Evolutionary conservation across 2,329 filamentous ascomycete genomes (phyloP).

Genomic region (Penicillium crustosum): DNA sequence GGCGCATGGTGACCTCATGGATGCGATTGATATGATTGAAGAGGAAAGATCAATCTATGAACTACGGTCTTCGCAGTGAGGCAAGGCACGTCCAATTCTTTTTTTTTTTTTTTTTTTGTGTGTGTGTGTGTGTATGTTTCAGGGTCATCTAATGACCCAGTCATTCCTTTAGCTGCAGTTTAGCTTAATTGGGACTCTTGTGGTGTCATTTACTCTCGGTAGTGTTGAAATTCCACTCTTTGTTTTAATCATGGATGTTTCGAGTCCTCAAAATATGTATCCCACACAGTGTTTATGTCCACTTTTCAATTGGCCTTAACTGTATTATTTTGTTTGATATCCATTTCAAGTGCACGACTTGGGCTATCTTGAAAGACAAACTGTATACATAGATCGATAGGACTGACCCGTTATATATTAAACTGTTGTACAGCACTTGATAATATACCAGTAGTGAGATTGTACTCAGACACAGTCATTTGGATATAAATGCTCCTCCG

Average conservation of each 20-base stretch:
- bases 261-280: neutral
- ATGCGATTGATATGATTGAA: conserved; percentile 53
- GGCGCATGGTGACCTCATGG: conserved; percentile 42
- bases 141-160: neutral
- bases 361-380: neutral
- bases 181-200: neutral
- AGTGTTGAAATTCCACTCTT: neutral
- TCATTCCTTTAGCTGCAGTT: neutral
- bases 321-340: neutral
- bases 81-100: neutral
- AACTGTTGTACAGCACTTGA: no score
- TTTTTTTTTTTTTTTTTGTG: no score
- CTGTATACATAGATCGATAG: neutral
- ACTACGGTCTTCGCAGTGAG: conserved; percentile 21
- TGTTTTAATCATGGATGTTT: neutral
- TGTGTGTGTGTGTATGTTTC: no score
- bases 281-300: neutral
- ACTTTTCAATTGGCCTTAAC: neutral
- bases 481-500: no score
- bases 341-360: neutral
- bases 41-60: conserved; percentile 48
- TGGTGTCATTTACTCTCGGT: neutral
- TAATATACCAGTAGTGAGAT: no score
- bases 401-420: neutral
- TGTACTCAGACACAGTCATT: no score